These are phyloP conservation scores for Trichoderma gracile DNA, from an alignment of 2,329 filamentous ascomycete species.

Conservation along the genomic window DNA sequence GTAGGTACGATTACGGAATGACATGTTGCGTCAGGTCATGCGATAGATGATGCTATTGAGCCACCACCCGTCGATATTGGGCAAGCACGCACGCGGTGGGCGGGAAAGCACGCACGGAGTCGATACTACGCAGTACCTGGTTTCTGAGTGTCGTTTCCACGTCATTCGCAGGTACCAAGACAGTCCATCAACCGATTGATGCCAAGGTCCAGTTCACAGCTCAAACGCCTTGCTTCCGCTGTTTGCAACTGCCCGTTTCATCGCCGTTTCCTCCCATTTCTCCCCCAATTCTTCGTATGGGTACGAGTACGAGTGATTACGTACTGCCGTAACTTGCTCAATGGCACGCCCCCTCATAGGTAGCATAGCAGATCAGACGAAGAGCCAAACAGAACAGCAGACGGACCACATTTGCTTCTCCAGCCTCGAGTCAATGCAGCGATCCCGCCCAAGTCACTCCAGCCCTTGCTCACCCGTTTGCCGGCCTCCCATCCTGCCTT, in stretches of 20 bases:
- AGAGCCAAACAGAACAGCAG: too few species aligned
- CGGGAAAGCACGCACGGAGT: slow-evolving; percentile 25
- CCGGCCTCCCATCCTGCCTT: too few species aligned
- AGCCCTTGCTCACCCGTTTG: not conserved
- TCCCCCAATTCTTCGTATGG: not conserved
- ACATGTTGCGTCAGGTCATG: slow-evolving; percentile 38
- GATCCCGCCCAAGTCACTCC: too few species aligned
- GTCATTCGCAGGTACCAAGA: not conserved
- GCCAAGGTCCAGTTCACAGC: too few species aligned
- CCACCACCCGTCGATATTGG: slow-evolving; percentile 18
- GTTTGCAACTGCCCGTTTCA: too few species aligned
- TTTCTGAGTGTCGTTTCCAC: too few species aligned
- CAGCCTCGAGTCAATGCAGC: not conserved
- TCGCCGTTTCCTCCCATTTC: slow-evolving; percentile 1
- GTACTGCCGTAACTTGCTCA: too few species aligned
- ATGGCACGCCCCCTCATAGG: too few species aligned
- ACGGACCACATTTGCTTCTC: not conserved
- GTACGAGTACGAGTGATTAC: too few species aligned
- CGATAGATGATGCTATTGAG: slow-evolving; percentile 34
- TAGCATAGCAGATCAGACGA: too few species aligned
- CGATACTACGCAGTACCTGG: not conserved
- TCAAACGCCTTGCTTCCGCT: too few species aligned
- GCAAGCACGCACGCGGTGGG: slow-evolving; percentile 24
- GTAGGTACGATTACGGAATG: not conserved
- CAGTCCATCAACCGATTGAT: not conserved